Conservation (phyloP, 495 filamentous ascomycete genomes). For the Penicillium turbatum region DNA sequence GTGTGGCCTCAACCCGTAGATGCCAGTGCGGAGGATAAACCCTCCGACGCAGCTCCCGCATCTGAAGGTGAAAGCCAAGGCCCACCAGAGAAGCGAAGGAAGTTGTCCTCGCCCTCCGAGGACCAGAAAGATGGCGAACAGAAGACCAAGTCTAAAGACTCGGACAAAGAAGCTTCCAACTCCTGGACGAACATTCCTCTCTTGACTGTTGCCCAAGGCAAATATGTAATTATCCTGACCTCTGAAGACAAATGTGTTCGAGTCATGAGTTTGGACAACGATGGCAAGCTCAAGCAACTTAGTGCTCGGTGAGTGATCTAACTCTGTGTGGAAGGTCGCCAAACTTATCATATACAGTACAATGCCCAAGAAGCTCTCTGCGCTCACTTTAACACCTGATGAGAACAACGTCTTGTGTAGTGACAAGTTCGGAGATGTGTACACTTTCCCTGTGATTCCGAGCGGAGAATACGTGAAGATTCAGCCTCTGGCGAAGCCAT, state of each 20-base stretch:
- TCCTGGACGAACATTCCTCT: conserved; percentile 50
- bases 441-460: conserved; percentile 74
- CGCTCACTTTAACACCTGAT: conserved; percentile 64
- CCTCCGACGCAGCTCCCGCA: conserved; percentile 19
- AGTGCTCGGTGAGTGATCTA: conserved; percentile 60
- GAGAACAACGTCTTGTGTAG: conserved; percentile 67
- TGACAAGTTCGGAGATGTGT: conserved; percentile 97
- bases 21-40: conserved; percentile 12
- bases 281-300: conserved; percentile 59
- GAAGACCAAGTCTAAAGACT: conserved; percentile 11
- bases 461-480: conserved; percentile 28
- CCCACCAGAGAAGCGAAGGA: conserved; percentile 51
- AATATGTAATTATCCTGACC: conserved; percentile 71
- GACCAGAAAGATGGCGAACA: conserved; percentile 21
- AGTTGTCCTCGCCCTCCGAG: conserved; percentile 32
- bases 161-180: conserved; percentile 1
- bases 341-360: conserved; percentile 42
- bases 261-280: conserved; percentile 63
- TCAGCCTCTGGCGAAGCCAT: conserved; percentile 27
- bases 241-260: conserved; percentile 86
- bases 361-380: conserved; percentile 86
- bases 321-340: background rate
- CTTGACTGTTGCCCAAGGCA: conserved; percentile 55
- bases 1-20: conserved; percentile 47
- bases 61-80: conserved; percentile 30